Evolutionary conservation across 805 yeast genomes (phyloP).

Genomic region (Candida xyloterini): DNA sequence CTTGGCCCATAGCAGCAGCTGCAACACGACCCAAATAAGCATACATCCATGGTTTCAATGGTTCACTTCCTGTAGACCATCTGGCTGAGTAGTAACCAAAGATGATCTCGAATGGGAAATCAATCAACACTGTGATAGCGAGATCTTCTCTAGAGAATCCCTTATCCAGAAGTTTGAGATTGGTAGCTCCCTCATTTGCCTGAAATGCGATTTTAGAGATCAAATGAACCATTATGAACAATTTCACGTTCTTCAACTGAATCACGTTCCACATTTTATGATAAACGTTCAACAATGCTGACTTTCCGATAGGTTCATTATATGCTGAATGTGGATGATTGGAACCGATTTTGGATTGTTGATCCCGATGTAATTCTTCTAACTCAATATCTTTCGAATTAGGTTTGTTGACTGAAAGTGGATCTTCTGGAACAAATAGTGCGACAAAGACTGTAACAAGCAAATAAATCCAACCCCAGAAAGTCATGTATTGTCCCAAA

Average conservation of each 20-base stretch:
- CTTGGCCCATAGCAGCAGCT: constrained; percentile 74
- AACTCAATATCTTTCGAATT: constrained; percentile 23
- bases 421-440: constrained; percentile 68
- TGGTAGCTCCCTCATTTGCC: constrained; percentile 94
- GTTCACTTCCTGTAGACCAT: constrained; percentile 80
- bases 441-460: constrained; percentile 61
- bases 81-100: constrained; percentile 96
- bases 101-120: constrained; percentile 92
- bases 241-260: constrained; percentile 65
- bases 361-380: constrained; percentile 15
- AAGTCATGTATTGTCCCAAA: constrained; percentile 68
- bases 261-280: constrained; percentile 65
- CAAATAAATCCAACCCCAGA: constrained; percentile 75
- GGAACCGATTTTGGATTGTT: not conserved
- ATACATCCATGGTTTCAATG: constrained; percentile 84
- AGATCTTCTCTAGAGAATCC: constrained; percentile 93
- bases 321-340: constrained; percentile 32
- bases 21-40: constrained; percentile 80
- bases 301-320: constrained; percentile 14
- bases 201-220: constrained; percentile 89
- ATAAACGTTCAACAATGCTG: constrained; percentile 54
- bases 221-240: constrained; percentile 70
- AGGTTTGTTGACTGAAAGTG: constrained; percentile 39
- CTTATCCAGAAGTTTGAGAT: constrained; percentile 81
- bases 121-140: constrained; percentile 87